A percentile compares a stretch with the other conserved stretches of the same genome.
Evolutionary conservation across 2,329 filamentous ascomycete species (phyloP).

Genomic region (Camillea tinctor): DNA sequence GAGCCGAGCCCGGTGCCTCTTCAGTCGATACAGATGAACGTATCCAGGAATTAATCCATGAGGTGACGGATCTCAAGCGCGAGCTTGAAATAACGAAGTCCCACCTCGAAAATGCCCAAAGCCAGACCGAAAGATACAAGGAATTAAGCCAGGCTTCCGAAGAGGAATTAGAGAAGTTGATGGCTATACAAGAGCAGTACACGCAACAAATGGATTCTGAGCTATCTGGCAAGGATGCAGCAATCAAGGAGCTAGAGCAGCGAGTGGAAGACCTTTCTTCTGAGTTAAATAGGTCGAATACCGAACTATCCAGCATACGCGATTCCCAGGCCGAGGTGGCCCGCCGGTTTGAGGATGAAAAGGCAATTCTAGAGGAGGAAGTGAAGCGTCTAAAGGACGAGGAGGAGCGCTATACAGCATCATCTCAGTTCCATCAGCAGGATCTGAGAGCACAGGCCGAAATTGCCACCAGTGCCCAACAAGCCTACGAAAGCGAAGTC

Average conservation of each 20-base stretch:
- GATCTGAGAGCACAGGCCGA: conserved; percentile 91
- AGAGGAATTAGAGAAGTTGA: conserved; percentile 78
- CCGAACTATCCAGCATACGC: conserved; percentile 75
- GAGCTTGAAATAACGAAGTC: conserved; percentile 78
- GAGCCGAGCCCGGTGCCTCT: conserved; percentile 38
- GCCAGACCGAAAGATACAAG: conserved; percentile 84
- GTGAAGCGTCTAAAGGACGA: conserved; percentile 80
- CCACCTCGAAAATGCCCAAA: conserved; percentile 78
- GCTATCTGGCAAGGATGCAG: conserved; percentile 73
- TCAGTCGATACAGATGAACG: conserved; percentile 57
- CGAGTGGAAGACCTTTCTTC: conserved; percentile 79
- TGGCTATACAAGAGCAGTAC: conserved; percentile 80
- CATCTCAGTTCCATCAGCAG: conserved; percentile 82
- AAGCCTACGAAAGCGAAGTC: conserved; percentile 92
- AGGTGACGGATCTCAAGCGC: conserved; percentile 82
- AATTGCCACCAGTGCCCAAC: conserved; percentile 88
- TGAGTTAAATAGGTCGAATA: conserved; percentile 79
- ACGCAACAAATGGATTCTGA: conserved; percentile 79
- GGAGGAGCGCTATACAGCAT: conserved; percentile 73
- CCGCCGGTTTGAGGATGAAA: conserved; percentile 76
- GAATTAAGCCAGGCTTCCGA: conserved; percentile 83
- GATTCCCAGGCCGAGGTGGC: conserved; percentile 75
- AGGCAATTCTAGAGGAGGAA: conserved; percentile 73
- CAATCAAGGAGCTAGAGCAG: conserved; percentile 78
- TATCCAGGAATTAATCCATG: conserved; percentile 76